Evolutionary conservation across 192 early-diverging fungal species (phyloP), one percentile per base, ranked within the genome.

Genomic region (Podila epicladia): DNA sequence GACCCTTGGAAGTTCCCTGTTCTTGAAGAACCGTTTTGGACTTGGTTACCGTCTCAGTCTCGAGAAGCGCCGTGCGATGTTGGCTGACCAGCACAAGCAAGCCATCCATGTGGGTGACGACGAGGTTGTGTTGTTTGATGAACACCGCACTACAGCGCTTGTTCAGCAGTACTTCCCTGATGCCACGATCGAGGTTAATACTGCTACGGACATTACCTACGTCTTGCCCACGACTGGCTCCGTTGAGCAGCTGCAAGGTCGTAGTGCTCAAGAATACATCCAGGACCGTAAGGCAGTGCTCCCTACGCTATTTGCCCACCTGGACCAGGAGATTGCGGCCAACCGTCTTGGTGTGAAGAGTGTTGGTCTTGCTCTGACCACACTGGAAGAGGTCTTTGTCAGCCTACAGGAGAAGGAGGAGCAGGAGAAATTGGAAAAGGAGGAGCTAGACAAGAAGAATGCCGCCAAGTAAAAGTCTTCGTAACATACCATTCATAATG

Each of bases 11-110:
- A 89, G 83, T 24, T 75, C 85, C 19, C 35, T 91, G 48, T 92
- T 88, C 57, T 70, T 93, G 57, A 93, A 91, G 61, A 72, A 73
- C 31, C 69, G 82, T 49, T 87, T 89, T 72, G 89, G 89, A n/a
- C 45, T 82, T 24, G 91, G 91, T 0, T 93, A 92, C 80, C 70
- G 68, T 2, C 67, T 92, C 22, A 79, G 60, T 60, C 48, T 91
- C 1, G 73, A 84, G 51, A 82, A 84, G 78, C 71, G 70, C n/a
- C 82, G 83, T 29, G 71, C 69, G 35, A 80, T 80, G 77, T 64
- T 80, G 61, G 62, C 71, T 2, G 77, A 80, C 58, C 76, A 72
- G 31, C 53, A 55, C 53, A 50, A 58, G n/a, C 31, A 58, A 41
- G 37, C 29, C 26, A 13, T 13, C 2, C 26, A 28, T 55, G 37